Conservation (phyloP, 1,284 basidiomycete species). For the Sporisorium iseilematis-ciliati region DNA sequence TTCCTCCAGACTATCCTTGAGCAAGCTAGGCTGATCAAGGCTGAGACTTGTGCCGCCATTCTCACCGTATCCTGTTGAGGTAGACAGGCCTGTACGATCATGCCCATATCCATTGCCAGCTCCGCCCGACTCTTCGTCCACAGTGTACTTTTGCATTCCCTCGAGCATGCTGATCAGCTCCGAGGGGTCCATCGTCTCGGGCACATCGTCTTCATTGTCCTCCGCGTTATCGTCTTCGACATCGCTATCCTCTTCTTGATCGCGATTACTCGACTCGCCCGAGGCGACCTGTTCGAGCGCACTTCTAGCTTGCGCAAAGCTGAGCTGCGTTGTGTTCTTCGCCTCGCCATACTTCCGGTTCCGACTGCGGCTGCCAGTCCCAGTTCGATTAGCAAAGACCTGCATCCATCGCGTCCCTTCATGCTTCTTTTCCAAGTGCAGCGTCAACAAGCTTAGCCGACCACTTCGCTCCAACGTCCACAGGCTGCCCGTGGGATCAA, state of each 20-base stretch:
- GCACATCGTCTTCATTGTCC: constrained; percentile 76
- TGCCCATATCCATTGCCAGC: constrained; percentile 72
- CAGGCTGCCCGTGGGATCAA: constrained; percentile 51
- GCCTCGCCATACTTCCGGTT: not conserved
- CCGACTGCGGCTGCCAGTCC: constrained; percentile 4
- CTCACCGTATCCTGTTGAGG: constrained; percentile 62
- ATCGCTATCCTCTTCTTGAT: constrained; percentile 13
- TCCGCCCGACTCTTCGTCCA: constrained; percentile 73
- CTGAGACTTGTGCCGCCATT: constrained; percentile 24
- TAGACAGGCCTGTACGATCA: constrained; percentile 24
- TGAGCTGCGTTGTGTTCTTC: constrained; percentile 21
- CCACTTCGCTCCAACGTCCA: constrained; percentile 57
- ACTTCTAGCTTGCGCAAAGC: constrained; percentile 28
- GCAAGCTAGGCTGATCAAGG: constrained; percentile 75
- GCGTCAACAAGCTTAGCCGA: constrained; percentile 43
- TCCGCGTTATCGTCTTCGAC: constrained; percentile 55
- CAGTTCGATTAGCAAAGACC: constrained; percentile 74
- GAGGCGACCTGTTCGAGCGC: constrained; percentile 13
- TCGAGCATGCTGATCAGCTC: constrained; percentile 84
- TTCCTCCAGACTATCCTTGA: constrained; percentile 84
- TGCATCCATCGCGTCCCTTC: constrained; percentile 83
- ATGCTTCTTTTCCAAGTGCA: constrained; percentile 63
- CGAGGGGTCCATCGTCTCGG: constrained; percentile 87
- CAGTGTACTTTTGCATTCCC: constrained; percentile 85
- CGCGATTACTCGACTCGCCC: constrained; percentile 5